phyloP scores from a whole-genome alignment of 768 basidiomycete genomes.

The Suillus decipiens region DNA sequence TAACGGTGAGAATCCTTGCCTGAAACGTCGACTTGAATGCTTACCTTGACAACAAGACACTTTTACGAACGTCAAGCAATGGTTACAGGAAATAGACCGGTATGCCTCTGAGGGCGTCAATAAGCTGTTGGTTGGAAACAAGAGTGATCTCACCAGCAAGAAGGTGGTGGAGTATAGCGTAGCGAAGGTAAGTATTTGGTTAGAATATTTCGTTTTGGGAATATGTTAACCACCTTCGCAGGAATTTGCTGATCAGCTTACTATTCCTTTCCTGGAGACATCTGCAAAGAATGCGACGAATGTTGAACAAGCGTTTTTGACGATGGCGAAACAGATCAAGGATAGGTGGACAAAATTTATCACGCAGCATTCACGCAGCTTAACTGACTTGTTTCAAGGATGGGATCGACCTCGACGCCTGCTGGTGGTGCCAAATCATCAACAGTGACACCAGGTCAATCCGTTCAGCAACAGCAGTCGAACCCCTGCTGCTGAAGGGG shows the following conservation, averaged over 20 bases:
- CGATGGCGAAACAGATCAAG: slow-evolving; percentile 96
- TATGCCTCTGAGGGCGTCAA: slow-evolving; percentile 99
- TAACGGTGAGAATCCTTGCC: slow-evolving; percentile 55
- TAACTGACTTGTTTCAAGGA: slow-evolving; percentile 44
- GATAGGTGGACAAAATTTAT: slow-evolving; percentile 59
- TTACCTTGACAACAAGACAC: slow-evolving; percentile 59
- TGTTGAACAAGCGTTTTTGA: slow-evolving; percentile 99
- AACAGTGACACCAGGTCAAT: slow-evolving; percentile 83
- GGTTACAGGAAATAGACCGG: slow-evolving; percentile 90
- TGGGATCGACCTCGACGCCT: slow-evolving; percentile 81
- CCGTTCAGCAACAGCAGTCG: slow-evolving; percentile 72
- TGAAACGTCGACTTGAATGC: slow-evolving; percentile 2
- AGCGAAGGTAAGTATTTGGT: slow-evolving; percentile 63
- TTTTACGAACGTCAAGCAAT: slow-evolving; percentile 93
- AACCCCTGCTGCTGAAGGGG: slow-evolving; percentile 76
- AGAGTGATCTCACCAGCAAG: slow-evolving; percentile 97
- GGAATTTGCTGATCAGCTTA: slow-evolving; percentile 95
- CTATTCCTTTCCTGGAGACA: slow-evolving; percentile 95
- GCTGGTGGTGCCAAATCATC: slow-evolving; percentile 78
- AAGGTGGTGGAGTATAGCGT: slow-evolving; percentile 90
- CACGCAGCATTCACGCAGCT: neutral
- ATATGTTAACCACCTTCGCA: slow-evolving; percentile 32
- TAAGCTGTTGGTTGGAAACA: slow-evolving; percentile 98
- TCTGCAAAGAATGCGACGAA: slow-evolving; percentile 99
- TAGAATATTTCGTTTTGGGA: neutral